Conservation (phyloP, 345 rosid genomes). For the Toxicodendron radicans region DNA sequence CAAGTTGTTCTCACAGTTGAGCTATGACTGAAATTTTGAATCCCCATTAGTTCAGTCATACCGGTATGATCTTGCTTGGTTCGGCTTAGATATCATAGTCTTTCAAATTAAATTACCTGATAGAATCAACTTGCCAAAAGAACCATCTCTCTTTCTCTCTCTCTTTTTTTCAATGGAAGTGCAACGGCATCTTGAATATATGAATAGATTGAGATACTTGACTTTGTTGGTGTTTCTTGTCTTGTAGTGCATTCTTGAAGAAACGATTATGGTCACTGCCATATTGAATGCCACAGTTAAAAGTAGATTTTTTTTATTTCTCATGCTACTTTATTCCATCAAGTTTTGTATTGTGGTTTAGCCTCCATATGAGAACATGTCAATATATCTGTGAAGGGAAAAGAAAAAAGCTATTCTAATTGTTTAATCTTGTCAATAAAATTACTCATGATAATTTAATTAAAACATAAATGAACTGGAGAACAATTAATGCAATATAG, state of each 20-base stretch:
- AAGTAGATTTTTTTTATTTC: no score
- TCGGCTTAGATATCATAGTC: neutral
- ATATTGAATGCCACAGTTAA: neutral
- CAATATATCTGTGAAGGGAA: neutral
- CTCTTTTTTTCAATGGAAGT: no score
- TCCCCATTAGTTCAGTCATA: neutral
- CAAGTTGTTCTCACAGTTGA: neutral
- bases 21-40: neutral
- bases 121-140: neutral
- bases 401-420: neutral
- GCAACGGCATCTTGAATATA: neutral
- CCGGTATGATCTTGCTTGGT: neutral
- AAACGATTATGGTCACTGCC: no score
- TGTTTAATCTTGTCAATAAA: neutral
- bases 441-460: neutral
- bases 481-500: no score
- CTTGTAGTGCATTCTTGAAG: neutral
- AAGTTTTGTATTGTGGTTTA: neutral
- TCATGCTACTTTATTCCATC: neutral
- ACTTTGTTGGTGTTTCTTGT: neutral
- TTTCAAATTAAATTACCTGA: neutral
- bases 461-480: neutral
- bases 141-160: no score
- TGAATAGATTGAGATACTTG: neutral
- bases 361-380: neutral